These are phyloP conservation scores for Coemansia linderi DNA, from an alignment of 371 early-diverging fungal species.

Conservation along the genomic window DNA sequence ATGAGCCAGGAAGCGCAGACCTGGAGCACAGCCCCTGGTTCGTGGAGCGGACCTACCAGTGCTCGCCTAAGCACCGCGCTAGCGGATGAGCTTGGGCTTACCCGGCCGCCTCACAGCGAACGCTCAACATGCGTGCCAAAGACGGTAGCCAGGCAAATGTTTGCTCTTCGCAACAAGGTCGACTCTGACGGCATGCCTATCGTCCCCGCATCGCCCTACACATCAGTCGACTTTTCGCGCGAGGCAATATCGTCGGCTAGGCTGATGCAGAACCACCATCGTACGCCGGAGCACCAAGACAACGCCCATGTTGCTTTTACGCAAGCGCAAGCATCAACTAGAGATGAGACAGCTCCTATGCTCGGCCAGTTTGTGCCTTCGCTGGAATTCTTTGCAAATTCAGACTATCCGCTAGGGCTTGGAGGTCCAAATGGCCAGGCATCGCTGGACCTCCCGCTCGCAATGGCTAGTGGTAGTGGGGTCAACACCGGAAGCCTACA, in stretches of 20 bases:
- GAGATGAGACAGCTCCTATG: background rate
- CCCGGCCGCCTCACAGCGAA: background rate
- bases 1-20: background rate
- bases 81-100: background rate
- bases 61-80: background rate
- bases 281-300: background rate
- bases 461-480: conserved; percentile 1
- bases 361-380: conserved; percentile 49
- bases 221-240: conserved; percentile 23
- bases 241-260: background rate
- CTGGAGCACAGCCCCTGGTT: background rate
- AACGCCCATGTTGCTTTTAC: background rate
- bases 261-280: background rate
- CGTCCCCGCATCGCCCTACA: conserved; percentile 44
- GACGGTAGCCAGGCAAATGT: background rate
- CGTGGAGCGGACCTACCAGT: background rate
- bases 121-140: background rate
- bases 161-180: conserved; percentile 10
- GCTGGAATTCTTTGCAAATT: conserved; percentile 48
- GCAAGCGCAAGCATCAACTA: background rate
- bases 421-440: conserved; percentile 48
- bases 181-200: conserved; percentile 29
- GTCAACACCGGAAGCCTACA: background rate
- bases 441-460: conserved; percentile 23
- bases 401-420: conserved; percentile 45